phyloP scores from a whole-genome alignment of 208 protist genomes.

The Acanthamoeba sp. region DNA sequence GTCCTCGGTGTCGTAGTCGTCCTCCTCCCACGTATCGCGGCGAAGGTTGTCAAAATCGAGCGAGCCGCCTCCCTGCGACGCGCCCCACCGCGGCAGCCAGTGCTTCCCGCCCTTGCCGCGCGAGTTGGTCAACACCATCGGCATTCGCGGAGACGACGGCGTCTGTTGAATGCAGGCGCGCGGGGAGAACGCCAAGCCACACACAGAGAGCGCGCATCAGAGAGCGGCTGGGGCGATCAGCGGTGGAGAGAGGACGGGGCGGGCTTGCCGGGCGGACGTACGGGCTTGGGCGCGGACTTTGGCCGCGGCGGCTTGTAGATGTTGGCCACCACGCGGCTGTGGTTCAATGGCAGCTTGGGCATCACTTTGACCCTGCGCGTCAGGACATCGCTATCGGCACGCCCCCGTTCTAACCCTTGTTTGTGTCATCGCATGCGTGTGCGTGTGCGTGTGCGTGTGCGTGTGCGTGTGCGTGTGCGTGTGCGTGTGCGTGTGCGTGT shows the following conservation, averaged over 20 bases:
- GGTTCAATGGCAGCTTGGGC: not conserved
- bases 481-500: no score
- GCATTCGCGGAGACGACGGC: not conserved
- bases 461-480: no score
- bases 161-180: not conserved
- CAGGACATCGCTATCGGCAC: not conserved
- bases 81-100: slow-evolving; percentile 24
- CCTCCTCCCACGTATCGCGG: not conserved
- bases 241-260: not conserved
- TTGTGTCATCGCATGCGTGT: no score
- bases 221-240: no score
- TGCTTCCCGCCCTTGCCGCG: not conserved
- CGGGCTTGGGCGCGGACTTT: not conserved
- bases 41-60: not conserved
- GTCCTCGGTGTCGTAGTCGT: not conserved
- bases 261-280: not conserved
- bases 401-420: no score
- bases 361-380: not conserved
- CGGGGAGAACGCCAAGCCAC: no score
- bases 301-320: slow-evolving; percentile 10
- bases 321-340: not conserved
- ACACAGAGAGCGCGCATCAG: no score
- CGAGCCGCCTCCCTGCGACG: no score
- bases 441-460: no score
- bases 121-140: not conserved